These are phyloP conservation scores for Beauveria australis DNA, from an alignment of 2,329 filamentous ascomycete species.

Conservation along the genomic window DNA sequence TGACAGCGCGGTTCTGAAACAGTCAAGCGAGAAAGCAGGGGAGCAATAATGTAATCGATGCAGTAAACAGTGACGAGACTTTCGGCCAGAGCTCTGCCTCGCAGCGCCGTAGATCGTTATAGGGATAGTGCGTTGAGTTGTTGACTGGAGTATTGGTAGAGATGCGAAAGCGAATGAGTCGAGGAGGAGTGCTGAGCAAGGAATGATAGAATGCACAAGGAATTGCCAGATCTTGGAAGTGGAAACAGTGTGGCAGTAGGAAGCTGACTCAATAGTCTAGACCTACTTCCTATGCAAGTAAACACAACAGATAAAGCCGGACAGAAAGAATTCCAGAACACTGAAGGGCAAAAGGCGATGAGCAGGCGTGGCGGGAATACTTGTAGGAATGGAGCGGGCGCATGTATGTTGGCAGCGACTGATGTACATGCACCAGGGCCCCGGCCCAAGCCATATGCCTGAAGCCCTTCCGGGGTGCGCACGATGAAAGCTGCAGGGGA, in stretches of 20 bases:
- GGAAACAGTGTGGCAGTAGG: background rate
- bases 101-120: background rate
- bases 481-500: slow-evolving; percentile 9
- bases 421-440: slow-evolving; percentile 6
- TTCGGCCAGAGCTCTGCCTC: background rate
- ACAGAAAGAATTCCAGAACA: background rate
- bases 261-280: background rate
- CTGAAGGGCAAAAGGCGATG: background rate
- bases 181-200: background rate
- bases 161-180: background rate
- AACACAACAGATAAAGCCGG: background rate
- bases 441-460: background rate
- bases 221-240: too few relatives aligned
- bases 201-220: background rate
- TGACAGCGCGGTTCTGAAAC: background rate
- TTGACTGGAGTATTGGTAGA: background rate
- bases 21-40: background rate
- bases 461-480: slow-evolving; percentile 1
- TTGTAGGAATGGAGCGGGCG: slow-evolving; percentile 8
- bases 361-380: slow-evolving; percentile 1
- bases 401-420: background rate
- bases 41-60: background rate
- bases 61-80: background rate
- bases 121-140: background rate
- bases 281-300: background rate